Evolutionary conservation across 257 asterid species (phyloP), one percentile per base, ranked within the genome.

Genomic region (Nicotiana obtusifolia): DNA sequence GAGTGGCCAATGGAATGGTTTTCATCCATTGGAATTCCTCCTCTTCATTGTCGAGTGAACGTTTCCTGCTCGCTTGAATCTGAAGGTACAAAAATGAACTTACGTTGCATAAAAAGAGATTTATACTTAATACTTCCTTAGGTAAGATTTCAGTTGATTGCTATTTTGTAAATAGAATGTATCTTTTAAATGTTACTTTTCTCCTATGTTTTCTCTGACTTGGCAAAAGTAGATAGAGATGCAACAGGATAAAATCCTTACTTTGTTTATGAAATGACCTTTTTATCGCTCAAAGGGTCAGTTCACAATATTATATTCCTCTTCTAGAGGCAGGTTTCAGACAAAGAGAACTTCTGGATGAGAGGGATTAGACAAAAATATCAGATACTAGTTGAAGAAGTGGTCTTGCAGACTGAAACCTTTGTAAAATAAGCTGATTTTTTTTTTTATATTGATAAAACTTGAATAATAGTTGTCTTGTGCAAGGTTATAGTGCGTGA

Each of bases 1-100:
- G 95, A 86, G 82, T 95, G 98, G 98, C 98, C 98, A n/a, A 60
- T 94, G 77, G 97, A 94, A 22, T 95, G 98, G 99, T 94, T 95
- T 87, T 91, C 98, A 4, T 68, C 88, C 30, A 64, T 83, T 14
- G 94, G 98, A 52, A 87, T 95, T 68, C 99, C 97, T 84, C 87
- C 83, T 14, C 81, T 87, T 81, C 79, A 17, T 28, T 90, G 97
- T 79, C 89, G 92, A 41, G n/a, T 80, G 77, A 85, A 83, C 16
- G 53, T 78, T 84, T 85, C 89, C 37, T 80, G 11, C 80, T 22
- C 89, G 78, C 89, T 91, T 88, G 81, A 83, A 65, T 30, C 31
- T 14, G 24, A 73, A 73, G 44, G 79, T 73, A 47, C 9, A 1
- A 24, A 26, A 5, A 73, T 73, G 30, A 73, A 13, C 61, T 49